phyloP scores from a whole-genome alignment of 1,139 yeast genomes.

The Waltiozyma solani region DNA sequence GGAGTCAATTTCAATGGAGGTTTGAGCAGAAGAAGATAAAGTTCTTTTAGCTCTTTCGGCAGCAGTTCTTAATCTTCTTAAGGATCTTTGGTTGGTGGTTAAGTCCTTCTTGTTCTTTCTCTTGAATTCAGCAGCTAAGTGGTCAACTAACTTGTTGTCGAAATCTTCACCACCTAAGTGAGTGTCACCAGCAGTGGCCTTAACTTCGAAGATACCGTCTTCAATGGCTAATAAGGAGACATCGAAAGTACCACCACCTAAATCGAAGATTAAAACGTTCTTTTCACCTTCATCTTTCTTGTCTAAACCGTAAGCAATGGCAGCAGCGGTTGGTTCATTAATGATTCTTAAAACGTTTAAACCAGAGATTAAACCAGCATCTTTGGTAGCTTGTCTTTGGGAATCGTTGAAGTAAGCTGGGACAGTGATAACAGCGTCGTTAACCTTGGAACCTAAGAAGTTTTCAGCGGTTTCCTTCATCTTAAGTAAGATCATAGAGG shows the following conservation, averaged over 20 bases:
- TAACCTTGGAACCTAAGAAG: constrained; percentile 85
- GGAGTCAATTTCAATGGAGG: constrained; percentile 95
- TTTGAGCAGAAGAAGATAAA: constrained; percentile 91
- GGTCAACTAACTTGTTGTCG: constrained; percentile 92
- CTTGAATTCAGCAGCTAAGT: constrained; percentile 92
- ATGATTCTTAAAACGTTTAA: constrained; percentile 92
- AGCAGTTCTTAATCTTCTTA: constrained; percentile 97
- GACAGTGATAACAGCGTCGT: constrained; percentile 91
- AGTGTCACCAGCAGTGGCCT: constrained; percentile 99
- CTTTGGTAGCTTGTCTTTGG: constrained; percentile 98
- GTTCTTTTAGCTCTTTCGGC: constrained; percentile 99
- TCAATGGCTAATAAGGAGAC: constrained; percentile 93
- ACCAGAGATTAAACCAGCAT: constrained; percentile 97
- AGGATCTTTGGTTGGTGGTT: constrained; percentile 88
- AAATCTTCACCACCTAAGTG: constrained; percentile 99
- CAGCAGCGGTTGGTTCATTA: constrained; percentile 98
- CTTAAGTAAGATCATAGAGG: constrained; percentile 92
- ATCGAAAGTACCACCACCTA: constrained; percentile 99
- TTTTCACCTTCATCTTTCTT: constrained; percentile 83
- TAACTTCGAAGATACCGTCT: constrained; percentile 98
- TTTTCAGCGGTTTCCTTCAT: constrained; percentile 99
- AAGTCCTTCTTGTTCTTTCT: constrained; percentile 94
- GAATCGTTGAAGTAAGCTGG: constrained; percentile 98
- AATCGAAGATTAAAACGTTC: constrained; percentile 87
- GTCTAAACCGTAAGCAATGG: constrained; percentile 97